Percentiles rank a stretch among this genome's conserved stretches.
Evolutionary conservation across 2,329 filamentous ascomycete genomes (phyloP).

Genomic region (Davidsoniella neocaledoniae): DNA sequence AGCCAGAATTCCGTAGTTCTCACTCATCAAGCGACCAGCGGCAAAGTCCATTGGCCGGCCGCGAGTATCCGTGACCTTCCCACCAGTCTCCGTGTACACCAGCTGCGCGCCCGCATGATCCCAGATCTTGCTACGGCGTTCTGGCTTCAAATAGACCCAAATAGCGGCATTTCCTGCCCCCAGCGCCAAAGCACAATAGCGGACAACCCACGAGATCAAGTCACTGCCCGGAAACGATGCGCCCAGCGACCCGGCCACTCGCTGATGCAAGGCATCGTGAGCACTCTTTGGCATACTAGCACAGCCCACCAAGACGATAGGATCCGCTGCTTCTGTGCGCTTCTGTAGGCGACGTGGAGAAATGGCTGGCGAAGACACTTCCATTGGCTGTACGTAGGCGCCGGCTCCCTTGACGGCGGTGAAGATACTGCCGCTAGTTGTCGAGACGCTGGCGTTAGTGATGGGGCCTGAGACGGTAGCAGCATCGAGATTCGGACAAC

Average conservation of each 20-base stretch:
- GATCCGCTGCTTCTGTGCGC: not conserved
- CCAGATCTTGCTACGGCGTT: conserved; percentile 37
- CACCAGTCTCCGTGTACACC: conserved; percentile 39
- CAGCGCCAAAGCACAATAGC: conserved; percentile 36
- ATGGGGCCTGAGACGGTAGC: conserved; percentile 24
- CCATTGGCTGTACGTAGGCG: conserved; percentile 28
- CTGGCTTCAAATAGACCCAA: conserved; percentile 36
- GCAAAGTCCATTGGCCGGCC: conserved; percentile 33
- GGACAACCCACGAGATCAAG: conserved; percentile 39
- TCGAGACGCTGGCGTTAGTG: conserved; percentile 27
- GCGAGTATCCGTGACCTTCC: conserved; percentile 36
- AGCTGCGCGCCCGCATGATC: conserved; percentile 44
- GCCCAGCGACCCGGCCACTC: conserved; percentile 26
- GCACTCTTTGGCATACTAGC: conserved; percentile 30
- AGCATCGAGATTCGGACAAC: conserved; percentile 28
- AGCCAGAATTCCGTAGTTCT: conserved; percentile 40
- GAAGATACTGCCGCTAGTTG: conserved; percentile 30
- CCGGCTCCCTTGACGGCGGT: conserved; percentile 33
- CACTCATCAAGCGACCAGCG: conserved; percentile 29
- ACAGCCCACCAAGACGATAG: conserved; percentile 30
- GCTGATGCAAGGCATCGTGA: conserved; percentile 29
- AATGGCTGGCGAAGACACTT: conserved; percentile 13
- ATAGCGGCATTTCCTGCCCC: conserved; percentile 36
- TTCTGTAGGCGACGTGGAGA: conserved; percentile 18
- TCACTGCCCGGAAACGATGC: conserved; percentile 31